These are phyloP conservation scores for Boletus reticulatus DNA, from an alignment of 768 basidiomycete genomes.

Conservation along the genomic window DNA sequence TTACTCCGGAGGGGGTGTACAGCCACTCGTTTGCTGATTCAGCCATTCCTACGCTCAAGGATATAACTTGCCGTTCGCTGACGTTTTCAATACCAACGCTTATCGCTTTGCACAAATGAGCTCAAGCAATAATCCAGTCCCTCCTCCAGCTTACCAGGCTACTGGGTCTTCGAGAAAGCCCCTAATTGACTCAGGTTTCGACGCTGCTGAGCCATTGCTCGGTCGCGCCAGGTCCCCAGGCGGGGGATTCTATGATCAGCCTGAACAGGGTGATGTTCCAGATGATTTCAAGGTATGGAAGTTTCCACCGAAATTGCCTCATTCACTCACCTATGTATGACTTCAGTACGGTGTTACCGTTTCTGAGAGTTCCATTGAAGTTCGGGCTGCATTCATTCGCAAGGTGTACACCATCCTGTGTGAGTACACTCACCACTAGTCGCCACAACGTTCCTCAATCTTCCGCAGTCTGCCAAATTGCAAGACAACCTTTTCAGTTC, in stretches of 20 bases:
- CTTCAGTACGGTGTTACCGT: constrained; percentile 78
- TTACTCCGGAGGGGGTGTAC: neutral
- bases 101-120: constrained; percentile 46
- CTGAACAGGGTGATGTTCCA: constrained; percentile 69
- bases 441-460: neutral
- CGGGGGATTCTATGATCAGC: constrained; percentile 71
- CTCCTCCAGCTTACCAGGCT: constrained; percentile 57
- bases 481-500: constrained; percentile 32
- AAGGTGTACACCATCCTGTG: constrained; percentile 91
- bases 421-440: constrained; percentile 39
- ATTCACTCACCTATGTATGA: constrained; percentile 6
- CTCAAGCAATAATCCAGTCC: constrained; percentile 49
- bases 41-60: constrained; percentile 11
- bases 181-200: constrained; percentile 36
- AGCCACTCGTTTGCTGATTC: constrained; percentile 27
- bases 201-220: constrained; percentile 55
- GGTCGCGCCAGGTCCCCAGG: constrained; percentile 43
- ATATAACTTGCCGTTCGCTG: constrained; percentile 12
- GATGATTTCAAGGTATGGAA: constrained; percentile 88
- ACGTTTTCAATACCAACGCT: constrained; percentile 8
- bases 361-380: constrained; percentile 70
- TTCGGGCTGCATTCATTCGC: constrained; percentile 83
- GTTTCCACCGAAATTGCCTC: neutral
- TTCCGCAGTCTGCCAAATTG: constrained; percentile 66
- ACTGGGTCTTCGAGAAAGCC: constrained; percentile 38